Evolutionary conservation across 208 protist species (phyloP), one percentile per base, ranked within the genome.

Genomic region (Naegleria gruberi): DNA sequence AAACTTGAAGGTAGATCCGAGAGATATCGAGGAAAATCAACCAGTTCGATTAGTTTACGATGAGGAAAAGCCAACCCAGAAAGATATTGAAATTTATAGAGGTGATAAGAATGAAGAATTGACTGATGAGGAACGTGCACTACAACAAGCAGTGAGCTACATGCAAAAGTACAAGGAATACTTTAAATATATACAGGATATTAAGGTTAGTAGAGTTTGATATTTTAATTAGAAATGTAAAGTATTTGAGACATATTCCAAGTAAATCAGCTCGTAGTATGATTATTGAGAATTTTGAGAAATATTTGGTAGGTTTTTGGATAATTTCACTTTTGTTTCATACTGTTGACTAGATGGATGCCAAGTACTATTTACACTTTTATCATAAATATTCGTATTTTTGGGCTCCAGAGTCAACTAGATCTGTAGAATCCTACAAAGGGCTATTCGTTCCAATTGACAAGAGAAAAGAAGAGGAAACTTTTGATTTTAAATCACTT

Each of bases 321-420:
- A 5, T 19, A 55, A 19, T 19, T 15, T 19, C 5, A 55, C 5
- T 55, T 19, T 55, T 55, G 46, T 55, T 19, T 55, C 46, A 55
- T 15, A 55, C 15, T 55, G 46, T 15, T 19, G 15, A 10, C 15
- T 23, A 84, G 81, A 41, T 87, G 41, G 83, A 87, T 87, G 41
- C 83, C 0, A 46, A 41, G 4, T 87, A 87, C 34, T 87, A 87
- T 40, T 37, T 87, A 44, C 19, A 87, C 19, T 87, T 87, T 41
- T 87, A 87, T 55, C 41, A 87, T 8, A 30, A 87, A 37, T 87
- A 87, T 87, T 87, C 83, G 19, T 41, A 87, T 87, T 87, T 44
- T 51, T 87, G 83, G 83, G 83, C 83, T 12, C 44, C 83, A n/a
- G 43, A 87, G 37, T 30, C 83, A 8, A 87, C 83, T 7, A 46